Evolutionary conservation across 2,329 filamentous ascomycete species (phyloP), one percentile per base, ranked within the genome.

Genomic region (Penicillium sp.): DNA sequence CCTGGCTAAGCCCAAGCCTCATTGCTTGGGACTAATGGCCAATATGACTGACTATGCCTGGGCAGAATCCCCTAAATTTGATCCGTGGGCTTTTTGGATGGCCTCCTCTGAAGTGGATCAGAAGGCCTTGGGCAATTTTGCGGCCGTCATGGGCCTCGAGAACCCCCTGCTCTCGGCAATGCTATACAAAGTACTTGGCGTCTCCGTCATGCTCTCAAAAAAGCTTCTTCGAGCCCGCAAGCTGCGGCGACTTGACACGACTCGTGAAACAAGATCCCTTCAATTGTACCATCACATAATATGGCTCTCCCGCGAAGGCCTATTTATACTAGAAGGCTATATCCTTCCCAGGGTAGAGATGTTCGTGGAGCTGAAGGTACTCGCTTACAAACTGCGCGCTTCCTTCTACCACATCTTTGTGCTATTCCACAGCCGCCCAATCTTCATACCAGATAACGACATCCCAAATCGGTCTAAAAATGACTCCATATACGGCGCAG

Each of bases 331-430:
- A 9, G 91, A 97, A 68, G 78, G 83, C 46, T 94, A 93, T 70
- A 86, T 99, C 43, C 78, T 97, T 18, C 94, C 93, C 39, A 90
- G 88, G 82, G 89, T 90, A 52, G 86, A 81, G 62, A 87, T 84
- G 66, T 90, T 86, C 74, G 85, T 80, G 67, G 92, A 96, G 71
- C 84, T 96, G 53, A 92, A 91, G 67, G 92, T 97, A 41, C 81
- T 99, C 59, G 87, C 90, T 18, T 90, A 91, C 70, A 99, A 97
- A 74, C 81, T 99, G 13, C 87, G 91, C 56, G 94, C 94, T 14
- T 96, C 91, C 18, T 96, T 97, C 70, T 94, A 95, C 66, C 93
- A 99, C 76, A 91, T 99, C 61, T 96, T 96, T 71, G 94, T 96
- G 50, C 82, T 97, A 11, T 97, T 97, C 69, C 91, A 97, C 77